Evolutionary conservation across 192 early-diverging fungal species (phyloP).

Genomic region (Funneliformis geosporum): DNA sequence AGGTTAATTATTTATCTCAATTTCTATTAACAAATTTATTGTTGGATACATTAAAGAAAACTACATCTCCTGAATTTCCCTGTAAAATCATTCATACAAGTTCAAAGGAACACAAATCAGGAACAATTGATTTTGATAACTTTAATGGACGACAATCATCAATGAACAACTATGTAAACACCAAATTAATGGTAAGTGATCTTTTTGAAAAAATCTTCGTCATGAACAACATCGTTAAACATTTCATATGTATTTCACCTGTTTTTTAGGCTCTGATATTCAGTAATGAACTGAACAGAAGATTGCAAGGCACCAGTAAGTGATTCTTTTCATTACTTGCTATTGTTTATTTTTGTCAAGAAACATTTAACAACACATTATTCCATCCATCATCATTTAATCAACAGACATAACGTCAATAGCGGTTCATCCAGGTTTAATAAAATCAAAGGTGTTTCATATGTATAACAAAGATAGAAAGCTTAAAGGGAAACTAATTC

Average conservation of each 20-base stretch:
- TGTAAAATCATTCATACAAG: conserved; percentile 4
- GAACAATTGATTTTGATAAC: not conserved
- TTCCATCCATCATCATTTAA: not conserved
- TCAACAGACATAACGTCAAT: not conserved
- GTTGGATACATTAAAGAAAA: not conserved
- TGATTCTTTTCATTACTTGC: not conserved
- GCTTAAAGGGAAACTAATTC: not conserved
- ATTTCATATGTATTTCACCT: too few relatives aligned
- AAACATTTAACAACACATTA: not conserved
- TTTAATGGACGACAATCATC: not conserved
- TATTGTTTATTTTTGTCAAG: not conserved
- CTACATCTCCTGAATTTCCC: not conserved
- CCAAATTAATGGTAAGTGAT: conserved; percentile 10
- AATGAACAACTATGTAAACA: not conserved
- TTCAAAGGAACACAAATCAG: not conserved
- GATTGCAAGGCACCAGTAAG: not conserved
- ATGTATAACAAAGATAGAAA: not conserved
- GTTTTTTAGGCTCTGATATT: not conserved
- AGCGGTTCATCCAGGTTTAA: not conserved
- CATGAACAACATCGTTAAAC: too few relatives aligned
- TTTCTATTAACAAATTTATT: not conserved
- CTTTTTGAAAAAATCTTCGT: not conserved
- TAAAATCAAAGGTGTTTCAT: not conserved
- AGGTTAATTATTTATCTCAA: conserved; percentile 12
- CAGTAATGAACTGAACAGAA: not conserved